Base-by-base conservation (phyloP, 2,329 filamentous ascomycete species). In the Cordyceps pruinosa region DNA sequence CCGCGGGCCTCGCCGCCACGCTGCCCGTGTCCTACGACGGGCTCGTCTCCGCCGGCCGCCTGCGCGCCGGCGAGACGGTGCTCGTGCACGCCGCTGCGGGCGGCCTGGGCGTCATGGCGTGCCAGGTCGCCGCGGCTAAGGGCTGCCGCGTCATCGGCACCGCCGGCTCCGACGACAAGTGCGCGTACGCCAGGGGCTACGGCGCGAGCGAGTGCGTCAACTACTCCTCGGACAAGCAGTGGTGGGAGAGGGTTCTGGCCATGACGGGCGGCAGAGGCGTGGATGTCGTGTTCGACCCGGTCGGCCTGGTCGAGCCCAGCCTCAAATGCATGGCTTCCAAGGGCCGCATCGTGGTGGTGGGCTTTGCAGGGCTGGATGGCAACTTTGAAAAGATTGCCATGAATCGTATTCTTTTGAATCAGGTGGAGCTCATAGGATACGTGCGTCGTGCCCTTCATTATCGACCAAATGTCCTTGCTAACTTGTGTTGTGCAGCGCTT, bases 231-330 rank as follows among this genome's bases (percentile, higher is more conserved):
- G 42, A 62, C 5, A 61, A 65, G 4, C 58, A 68, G 0, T 86
- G 82, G 83, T 77, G 76, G 63, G 69, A 77, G n/a, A 63, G 70
- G 15, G 76, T 85, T 2, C 68, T 75, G n/a, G 66, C 68, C 2
- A 60, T 77, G 21, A 84, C 80, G 0, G 61, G 66, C 1, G 75
- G 75, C 0, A 68, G 71, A 30, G 82, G 82, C 0, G 81, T 80
- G 2, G 76, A 85, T 68, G 73, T 83, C 0, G 77, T 84, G 13
- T 80, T 80, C 62, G 82, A 86, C 68, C 75, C 77, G 8, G 80
- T 84, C 12, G 82, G 82, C 1, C 72, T 81, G 25, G 79, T 85
- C 8, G 74, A 78, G 59, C 74, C 75, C 58, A 80, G 78, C 39
- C 65, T 85, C 28, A 76, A 76, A 58, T 82, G 80, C 61, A 67